Conservation (phyloP, 176 grass and related monocot species). For the Musa itinerans region DNA sequence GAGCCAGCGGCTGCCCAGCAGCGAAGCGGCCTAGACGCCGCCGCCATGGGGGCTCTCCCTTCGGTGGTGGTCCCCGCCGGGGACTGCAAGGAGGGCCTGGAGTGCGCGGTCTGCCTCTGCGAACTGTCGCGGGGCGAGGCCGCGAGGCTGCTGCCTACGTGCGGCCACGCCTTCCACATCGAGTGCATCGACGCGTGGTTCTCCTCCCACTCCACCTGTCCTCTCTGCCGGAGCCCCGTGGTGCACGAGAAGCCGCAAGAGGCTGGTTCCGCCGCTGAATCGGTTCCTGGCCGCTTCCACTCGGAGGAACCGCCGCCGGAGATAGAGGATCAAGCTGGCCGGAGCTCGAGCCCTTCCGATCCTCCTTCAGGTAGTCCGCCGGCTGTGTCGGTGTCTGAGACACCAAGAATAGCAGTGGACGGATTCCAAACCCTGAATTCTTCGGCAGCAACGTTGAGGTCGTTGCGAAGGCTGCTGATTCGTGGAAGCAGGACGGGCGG, state of each 20-base stretch:
- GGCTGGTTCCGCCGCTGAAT: constrained; percentile 7
- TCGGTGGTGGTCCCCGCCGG: constrained; percentile 9
- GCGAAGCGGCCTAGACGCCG: constrained; percentile 33
- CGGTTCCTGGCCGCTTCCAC: not conserved
- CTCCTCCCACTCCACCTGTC: constrained; percentile 83
- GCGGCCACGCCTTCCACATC: constrained; percentile 62
- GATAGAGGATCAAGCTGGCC: constrained; percentile 40
- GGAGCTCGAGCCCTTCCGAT: constrained; percentile 28
- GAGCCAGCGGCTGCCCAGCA: not conserved
- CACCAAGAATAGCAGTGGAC: constrained; percentile 27
- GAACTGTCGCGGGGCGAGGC: constrained; percentile 70
- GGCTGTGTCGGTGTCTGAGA: constrained; percentile 16
- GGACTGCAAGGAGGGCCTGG: constrained; percentile 19
- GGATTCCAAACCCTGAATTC: constrained; percentile 33
- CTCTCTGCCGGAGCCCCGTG: constrained; percentile 66
- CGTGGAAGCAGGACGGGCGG: constrained; percentile 3
- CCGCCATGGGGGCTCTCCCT: constrained; percentile 31
- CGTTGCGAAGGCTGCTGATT: constrained; percentile 49
- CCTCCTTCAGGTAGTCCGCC: not conserved
- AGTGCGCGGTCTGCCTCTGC: constrained; percentile 74
- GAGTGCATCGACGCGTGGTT: constrained; percentile 98
- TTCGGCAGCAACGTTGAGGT: constrained; percentile 43
- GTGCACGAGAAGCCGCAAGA: not conserved
- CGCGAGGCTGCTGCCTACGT: constrained; percentile 60
- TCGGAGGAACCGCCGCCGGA: not conserved